Conservation (phyloP, 768 basidiomycete genomes). For the Mycena metata region DNA sequence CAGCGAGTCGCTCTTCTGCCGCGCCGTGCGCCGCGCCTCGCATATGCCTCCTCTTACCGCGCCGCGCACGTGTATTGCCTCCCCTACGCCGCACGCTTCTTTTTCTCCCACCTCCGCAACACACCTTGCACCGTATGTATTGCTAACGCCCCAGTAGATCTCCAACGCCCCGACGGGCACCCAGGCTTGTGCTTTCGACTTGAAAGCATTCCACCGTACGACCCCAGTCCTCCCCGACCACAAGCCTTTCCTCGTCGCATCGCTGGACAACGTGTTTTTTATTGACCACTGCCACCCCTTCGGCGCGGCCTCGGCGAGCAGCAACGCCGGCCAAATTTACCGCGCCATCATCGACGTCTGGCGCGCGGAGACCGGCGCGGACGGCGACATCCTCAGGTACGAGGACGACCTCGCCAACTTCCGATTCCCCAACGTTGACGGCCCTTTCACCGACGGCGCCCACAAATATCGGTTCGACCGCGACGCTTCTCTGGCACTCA, state of each 20-base stretch:
- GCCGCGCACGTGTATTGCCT: too few relatives aligned
- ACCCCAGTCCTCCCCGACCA: slow-evolving; percentile 29
- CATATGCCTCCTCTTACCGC: too few relatives aligned
- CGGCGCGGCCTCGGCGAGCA: slow-evolving; percentile 29
- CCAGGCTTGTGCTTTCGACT: slow-evolving; percentile 38
- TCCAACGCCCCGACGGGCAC: slow-evolving; percentile 38
- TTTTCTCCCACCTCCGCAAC: too few relatives aligned
- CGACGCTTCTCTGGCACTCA: not conserved
- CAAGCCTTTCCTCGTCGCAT: slow-evolving; percentile 36
- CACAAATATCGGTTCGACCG: not conserved
- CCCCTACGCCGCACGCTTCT: too few relatives aligned
- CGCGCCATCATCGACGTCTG: too few relatives aligned
- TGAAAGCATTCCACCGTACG: slow-evolving; percentile 15
- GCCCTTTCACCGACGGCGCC: not conserved
- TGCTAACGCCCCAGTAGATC: slow-evolving; percentile 31
- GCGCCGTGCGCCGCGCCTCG: too few relatives aligned
- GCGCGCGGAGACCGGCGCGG: too few relatives aligned
- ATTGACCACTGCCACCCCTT: slow-evolving; percentile 42
- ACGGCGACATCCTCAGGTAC: too few relatives aligned
- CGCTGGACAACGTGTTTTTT: slow-evolving; percentile 19
- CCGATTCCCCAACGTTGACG: slow-evolving; percentile 30
- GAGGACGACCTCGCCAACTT: too few relatives aligned
- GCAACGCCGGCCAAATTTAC: too few relatives aligned
- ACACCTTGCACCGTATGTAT: too few relatives aligned
- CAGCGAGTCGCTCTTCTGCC: too few relatives aligned